These are phyloP conservation scores for Globisporangium middletonii DNA, from an alignment of 352 stramenopile genomes.

Conservation along the genomic window DNA sequence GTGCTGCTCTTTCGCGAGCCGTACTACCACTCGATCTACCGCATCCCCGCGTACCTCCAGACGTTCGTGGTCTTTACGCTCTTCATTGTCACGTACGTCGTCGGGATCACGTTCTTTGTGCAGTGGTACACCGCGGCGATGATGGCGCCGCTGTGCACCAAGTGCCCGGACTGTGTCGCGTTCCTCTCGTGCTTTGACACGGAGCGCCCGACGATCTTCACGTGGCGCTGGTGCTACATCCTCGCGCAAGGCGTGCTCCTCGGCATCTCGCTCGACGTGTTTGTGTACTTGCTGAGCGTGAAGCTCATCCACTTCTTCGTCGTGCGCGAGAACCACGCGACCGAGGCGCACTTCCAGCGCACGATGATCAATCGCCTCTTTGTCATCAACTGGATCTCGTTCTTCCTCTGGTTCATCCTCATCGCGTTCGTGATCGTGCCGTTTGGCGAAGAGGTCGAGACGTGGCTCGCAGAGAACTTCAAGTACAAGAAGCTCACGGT, in stretches of 20 bases:
- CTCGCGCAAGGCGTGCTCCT: slow-evolving; percentile 76
- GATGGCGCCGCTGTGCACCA: slow-evolving; percentile 75
- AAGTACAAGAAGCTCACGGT: slow-evolving; percentile 80
- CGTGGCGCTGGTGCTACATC: slow-evolving; percentile 79
- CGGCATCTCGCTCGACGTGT: slow-evolving; percentile 77
- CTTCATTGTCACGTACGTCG: slow-evolving; percentile 74
- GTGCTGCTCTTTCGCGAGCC: slow-evolving; percentile 72
- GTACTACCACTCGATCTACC: slow-evolving; percentile 76
- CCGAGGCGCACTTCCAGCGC: slow-evolving; percentile 72
- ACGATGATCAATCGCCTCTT: slow-evolving; percentile 86
- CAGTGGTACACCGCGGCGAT: slow-evolving; percentile 86
- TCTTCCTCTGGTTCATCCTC: slow-evolving; percentile 88
- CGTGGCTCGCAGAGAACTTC: slow-evolving; percentile 72
- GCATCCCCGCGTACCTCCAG: slow-evolving; percentile 75
- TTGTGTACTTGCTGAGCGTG: slow-evolving; percentile 79
- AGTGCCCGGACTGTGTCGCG: slow-evolving; percentile 61
- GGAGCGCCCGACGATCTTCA: slow-evolving; percentile 60
- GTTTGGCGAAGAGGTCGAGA: slow-evolving; percentile 74
- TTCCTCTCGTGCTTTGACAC: slow-evolving; percentile 85
- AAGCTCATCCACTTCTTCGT: slow-evolving; percentile 84
- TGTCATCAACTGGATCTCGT: slow-evolving; percentile 87
- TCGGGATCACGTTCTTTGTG: slow-evolving; percentile 82
- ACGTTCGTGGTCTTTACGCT: slow-evolving; percentile 75
- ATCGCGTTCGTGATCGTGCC: slow-evolving; percentile 86
- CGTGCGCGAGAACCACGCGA: slow-evolving; percentile 76